phyloP scores from a whole-genome alignment of 2,329 filamentous ascomycete genomes.

The Chrysoporthe austroafricana region DNA sequence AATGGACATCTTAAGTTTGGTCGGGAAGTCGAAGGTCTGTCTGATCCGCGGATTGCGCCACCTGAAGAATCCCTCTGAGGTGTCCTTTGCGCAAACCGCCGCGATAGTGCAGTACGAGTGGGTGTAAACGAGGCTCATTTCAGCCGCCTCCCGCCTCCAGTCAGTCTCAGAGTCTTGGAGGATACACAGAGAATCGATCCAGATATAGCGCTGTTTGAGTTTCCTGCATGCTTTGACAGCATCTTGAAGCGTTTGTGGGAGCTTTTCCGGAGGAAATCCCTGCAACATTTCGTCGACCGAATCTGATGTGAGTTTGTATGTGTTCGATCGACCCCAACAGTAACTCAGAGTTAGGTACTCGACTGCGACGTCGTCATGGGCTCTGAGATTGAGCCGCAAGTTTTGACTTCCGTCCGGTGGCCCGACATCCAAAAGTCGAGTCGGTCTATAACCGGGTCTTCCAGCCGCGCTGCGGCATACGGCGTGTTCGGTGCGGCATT shows the following conservation, averaged over 20 bases:
- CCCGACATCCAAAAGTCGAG: neutral
- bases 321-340: neutral
- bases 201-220: slow-evolving; percentile 1
- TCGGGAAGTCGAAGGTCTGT: neutral
- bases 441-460: neutral
- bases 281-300: neutral
- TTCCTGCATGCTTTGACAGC: neutral
- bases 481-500: neutral
- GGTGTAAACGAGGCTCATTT: slow-evolving; percentile 8
- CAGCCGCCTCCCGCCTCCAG: slow-evolving; percentile 11
- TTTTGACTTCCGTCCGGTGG: neutral
- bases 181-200: slow-evolving; percentile 24
- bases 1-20: neutral
- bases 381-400: neutral
- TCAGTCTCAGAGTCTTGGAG: slow-evolving; percentile 13
- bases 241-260: slow-evolving; percentile 1
- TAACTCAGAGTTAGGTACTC: neutral
- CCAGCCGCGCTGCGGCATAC: neutral
- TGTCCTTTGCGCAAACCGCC: neutral
- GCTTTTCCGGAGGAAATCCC: neutral
- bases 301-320: neutral
- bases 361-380: neutral
- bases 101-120: neutral
- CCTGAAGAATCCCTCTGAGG: neutral
- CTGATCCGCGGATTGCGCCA: neutral